Evolutionary conservation across 1,139 yeast genomes (phyloP).

Genomic region (Scheffersomyces lignicola): DNA sequence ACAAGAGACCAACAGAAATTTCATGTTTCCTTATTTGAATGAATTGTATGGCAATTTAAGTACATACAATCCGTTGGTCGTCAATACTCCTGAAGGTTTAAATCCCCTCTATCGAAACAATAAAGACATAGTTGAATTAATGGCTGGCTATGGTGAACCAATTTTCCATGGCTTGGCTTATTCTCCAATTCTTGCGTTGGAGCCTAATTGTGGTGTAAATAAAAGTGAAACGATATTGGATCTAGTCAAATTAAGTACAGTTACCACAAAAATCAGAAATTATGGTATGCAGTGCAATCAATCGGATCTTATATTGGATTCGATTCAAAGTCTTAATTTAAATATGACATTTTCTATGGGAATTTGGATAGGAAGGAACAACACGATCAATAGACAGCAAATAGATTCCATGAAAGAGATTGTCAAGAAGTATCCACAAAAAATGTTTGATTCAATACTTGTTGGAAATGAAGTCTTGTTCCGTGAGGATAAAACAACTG

Average conservation of each 20-base stretch:
- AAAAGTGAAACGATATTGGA: conserved; percentile 54
- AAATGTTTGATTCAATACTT: conserved; percentile 49
- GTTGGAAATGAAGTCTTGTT: conserved; percentile 67
- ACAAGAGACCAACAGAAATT: background rate
- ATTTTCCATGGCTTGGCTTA: conserved; percentile 60
- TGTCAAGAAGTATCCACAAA: conserved; percentile 44
- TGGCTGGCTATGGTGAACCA: conserved; percentile 25
- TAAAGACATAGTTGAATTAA: conserved; percentile 25
- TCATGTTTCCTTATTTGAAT: background rate
- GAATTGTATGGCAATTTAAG: conserved; percentile 2
- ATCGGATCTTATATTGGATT: conserved; percentile 50
- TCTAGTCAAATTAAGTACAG: conserved; percentile 53
- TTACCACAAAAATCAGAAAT: conserved; percentile 57
- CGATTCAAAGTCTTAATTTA: conserved; percentile 50
- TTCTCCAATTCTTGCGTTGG: conserved; percentile 53
- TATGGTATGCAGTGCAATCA: conserved; percentile 69
- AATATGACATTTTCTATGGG: conserved; percentile 64
- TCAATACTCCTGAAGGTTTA: conserved; percentile 14
- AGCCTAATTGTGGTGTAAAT: conserved; percentile 53
- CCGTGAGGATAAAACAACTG: conserved; percentile 46
- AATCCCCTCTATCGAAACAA: conserved; percentile 29
- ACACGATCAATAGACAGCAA: conserved; percentile 41
- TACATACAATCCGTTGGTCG: background rate
- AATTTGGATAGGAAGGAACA: conserved; percentile 57
- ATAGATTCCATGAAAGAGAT: conserved; percentile 43